Evolutionary conservation across 352 stramenopile genomes (phyloP).

Genomic region (Globisporangium nodosum): DNA sequence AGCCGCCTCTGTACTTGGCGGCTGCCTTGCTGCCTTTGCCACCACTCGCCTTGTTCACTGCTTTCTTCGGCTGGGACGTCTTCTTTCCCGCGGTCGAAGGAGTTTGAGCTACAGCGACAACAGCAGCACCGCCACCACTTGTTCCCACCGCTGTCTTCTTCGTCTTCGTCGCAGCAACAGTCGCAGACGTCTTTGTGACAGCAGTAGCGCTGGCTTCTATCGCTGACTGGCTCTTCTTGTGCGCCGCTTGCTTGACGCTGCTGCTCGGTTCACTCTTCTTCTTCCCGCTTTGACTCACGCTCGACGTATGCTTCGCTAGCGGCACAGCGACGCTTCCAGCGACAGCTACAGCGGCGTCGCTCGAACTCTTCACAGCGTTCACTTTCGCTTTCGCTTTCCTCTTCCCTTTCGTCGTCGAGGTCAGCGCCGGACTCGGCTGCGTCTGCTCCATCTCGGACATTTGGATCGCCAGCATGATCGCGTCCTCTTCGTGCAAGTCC

Average conservation of each 20-base stretch:
- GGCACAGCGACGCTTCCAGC: not conserved
- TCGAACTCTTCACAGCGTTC: not conserved
- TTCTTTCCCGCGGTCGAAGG: not conserved
- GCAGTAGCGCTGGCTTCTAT: not conserved
- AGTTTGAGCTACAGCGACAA: not conserved
- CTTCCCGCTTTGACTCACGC: not conserved
- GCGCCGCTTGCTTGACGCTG: not conserved
- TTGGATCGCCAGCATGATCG: conserved; percentile 33
- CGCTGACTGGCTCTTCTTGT: conserved; percentile 1
- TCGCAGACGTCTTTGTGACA: not conserved
- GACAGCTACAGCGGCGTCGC: not conserved
- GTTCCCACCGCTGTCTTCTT: not conserved
- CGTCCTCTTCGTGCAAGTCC: conserved; percentile 39
- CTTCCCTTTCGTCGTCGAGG: not conserved
- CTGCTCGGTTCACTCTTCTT: not conserved
- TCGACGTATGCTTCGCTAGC: not conserved
- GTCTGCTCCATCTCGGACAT: conserved; percentile 34
- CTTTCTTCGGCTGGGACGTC: not conserved
- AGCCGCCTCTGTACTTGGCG: conserved; percentile 11
- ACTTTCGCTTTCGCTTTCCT: conserved; percentile 1
- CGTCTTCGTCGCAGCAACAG: not conserved
- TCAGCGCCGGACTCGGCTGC: conserved; percentile 1
- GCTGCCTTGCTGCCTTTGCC: not conserved
- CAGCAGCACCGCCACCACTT: not conserved
- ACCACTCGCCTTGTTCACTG: not conserved